Conservation (phyloP, 495 filamentous ascomycete species). For the Bombardia bombarda region DNA sequence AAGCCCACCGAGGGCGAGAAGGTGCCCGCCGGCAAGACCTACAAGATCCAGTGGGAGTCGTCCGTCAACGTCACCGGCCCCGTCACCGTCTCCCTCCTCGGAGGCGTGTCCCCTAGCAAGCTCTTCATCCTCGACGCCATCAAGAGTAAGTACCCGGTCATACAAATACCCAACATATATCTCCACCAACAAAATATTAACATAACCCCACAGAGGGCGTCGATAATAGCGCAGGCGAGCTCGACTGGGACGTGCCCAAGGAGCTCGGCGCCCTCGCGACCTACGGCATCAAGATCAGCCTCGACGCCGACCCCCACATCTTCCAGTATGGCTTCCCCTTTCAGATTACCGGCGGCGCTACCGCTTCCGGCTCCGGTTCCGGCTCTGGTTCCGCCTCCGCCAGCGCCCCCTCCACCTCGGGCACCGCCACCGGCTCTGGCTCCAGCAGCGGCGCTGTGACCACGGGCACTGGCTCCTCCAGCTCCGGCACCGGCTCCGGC, state of each 20-base stretch:
- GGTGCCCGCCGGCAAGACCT: conserved; percentile 32
- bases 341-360: conserved; percentile 26
- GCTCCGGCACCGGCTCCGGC: no score
- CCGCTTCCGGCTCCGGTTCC: conserved; percentile 7
- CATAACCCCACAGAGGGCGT: conserved; percentile 20
- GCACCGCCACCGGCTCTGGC: no score
- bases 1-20: conserved; percentile 25
- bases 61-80: conserved; percentile 21
- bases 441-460: no score
- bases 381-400: conserved; percentile 1
- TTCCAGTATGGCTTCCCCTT: conserved; percentile 47
- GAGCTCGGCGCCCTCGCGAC: conserved; percentile 25
- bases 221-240: conserved; percentile 21
- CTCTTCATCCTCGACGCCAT: conserved; percentile 23
- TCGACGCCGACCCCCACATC: conserved; percentile 22
- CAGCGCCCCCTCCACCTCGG: neutral
- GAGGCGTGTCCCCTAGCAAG: conserved; percentile 21
- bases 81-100: conserved; percentile 33
- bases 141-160: conserved; percentile 26
- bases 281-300: conserved; percentile 38
- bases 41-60: conserved; percentile 23
- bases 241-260: conserved; percentile 31
- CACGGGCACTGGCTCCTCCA: no score
- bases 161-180: neutral
- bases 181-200: neutral